Evolutionary conservation across 2,329 filamentous ascomycete species (phyloP), one percentile per base, ranked within the genome.

Genomic region (Exserohilum turcica): DNA sequence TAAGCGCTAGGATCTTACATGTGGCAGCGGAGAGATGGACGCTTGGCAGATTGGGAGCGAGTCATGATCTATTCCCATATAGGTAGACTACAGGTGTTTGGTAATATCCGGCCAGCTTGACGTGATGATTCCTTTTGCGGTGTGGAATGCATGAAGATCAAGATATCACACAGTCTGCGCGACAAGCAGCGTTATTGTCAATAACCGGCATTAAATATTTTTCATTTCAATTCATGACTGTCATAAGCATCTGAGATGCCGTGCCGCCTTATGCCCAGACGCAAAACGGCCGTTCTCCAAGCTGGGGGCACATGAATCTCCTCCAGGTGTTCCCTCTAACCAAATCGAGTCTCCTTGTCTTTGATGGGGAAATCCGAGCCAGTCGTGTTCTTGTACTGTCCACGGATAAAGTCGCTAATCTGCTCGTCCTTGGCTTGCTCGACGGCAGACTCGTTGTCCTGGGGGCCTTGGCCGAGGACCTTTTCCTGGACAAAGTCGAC

Each of bases 371-470:
- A 72, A 6, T 92, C 89, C 5, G 76, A 84, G 53, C 90, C 90
- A 0, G 87, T 88, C 0, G 76, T 70, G 40, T 65, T 76, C 81
- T 91, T 91, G 82, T 91, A 92, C 74, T 88, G 79, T 36, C 74
- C 75, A 32, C 90, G 84, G 63, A 93, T 85, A 72, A 83, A 87
- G 72, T 91, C 87, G 24, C 84, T 86, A 64, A 92, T 90, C 72
- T 88, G 80, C 74, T 91, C 87, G 72, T 94, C 91, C 78, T 93
- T 92, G 64, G 87, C 88, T 77, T 95, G 90, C 77, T 95, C 91
- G 16, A 86, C 70, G 5, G 90, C 90, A 44, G 72, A 77, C 73
- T 74, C 71, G 45, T 74, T 73, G 54, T 70, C 63, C 78, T 94
- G 90, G 40, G 83, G 69, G 15, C 90, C 90, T 61, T 85, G 78